Conservation (phyloP, 2,329 filamentous ascomycete genomes). For the Nakataea oryzae region DNA sequence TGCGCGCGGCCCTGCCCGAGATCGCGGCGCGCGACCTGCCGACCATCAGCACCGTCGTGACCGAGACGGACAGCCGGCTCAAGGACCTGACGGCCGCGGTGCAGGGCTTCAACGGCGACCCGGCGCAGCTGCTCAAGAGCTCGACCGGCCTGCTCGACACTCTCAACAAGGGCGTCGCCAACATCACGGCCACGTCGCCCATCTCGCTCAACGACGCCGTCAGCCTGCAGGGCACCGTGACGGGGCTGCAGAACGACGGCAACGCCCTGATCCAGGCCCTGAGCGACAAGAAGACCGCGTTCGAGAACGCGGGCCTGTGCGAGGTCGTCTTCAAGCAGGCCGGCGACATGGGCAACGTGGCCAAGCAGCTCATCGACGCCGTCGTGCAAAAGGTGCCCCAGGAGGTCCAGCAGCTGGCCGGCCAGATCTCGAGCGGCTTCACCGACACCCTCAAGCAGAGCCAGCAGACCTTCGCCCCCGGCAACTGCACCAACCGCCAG, state of each 20-base stretch:
- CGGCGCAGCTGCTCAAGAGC: neutral
- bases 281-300: constrained; percentile 14
- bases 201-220: constrained; percentile 8
- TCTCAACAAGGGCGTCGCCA: neutral
- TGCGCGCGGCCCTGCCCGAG: neutral
- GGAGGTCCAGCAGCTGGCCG: constrained; percentile 16
- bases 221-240: constrained; percentile 8
- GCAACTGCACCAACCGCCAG: constrained; percentile 18
- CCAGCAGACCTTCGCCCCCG: constrained; percentile 14
- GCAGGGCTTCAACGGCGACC: constrained; percentile 3
- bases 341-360: constrained; percentile 12
- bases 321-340: constrained; percentile 13
- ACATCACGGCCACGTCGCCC: neutral
- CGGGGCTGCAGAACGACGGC: constrained; percentile 14
- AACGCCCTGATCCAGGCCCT: constrained; percentile 15
- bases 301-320: constrained; percentile 19
- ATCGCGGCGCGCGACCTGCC: constrained; percentile 1
- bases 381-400: constrained; percentile 18
- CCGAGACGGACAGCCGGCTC: neutral
- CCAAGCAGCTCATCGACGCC: constrained; percentile 17
- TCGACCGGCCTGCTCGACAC: neutral
- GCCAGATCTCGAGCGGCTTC: constrained; percentile 14
- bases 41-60: constrained; percentile 1
- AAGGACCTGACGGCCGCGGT: constrained; percentile 1
- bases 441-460: constrained; percentile 13